Evolutionary conservation across 768 basidiomycete genomes (phyloP), one percentile per base, ranked within the genome.

Genomic region (Sporobolomyces pararoseus): DNA sequence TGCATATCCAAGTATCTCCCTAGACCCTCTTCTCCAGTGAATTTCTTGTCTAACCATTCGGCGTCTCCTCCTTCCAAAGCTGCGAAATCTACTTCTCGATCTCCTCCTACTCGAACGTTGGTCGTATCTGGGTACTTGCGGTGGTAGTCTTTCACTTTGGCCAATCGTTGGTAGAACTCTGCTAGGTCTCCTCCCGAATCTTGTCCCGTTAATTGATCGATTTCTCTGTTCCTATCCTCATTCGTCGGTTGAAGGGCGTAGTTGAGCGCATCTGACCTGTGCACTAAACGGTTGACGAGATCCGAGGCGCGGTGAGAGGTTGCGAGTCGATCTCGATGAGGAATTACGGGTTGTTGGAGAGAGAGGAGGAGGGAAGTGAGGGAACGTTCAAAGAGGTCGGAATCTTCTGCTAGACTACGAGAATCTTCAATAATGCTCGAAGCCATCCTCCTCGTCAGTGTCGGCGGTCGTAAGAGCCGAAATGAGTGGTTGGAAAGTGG

Each of bases 1-100:
- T 98, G 90, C 66, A 99, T 79, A 79, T 99, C 96, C 70, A 98
- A 85, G 78, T 95, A 97, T 80, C 90, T 90, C 60, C 96, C 96
- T 75, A 94, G 91, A 12, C 85, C 85, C 78, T 99, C 96, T 82
- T 98, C 95, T 39, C 96, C 96, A 17, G 94, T 95, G 81, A 99
- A 99, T 75, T 95, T 76, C 51, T 79, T 75, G 66, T 82, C 80
- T 46, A 82, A 74, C 57, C 67, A 71, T 34, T 69, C 69, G 5
- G 64, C 53, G 52, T 70, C 75, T 32, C 57, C 68, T 6, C 51
- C 49, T 58, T 73, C 72, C 46, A 73, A 52, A 21, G 70, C 70
- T 13, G 55, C 90, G 88, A 81, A 79, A 74, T 92, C 89, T 72
- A 91, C 82, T 75, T 58, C 65, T 46, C 63, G 53, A 54, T 70